Evolutionary conservation across 176 grass and related monocot genomes (phyloP).

Genomic region (Canna indica): DNA sequence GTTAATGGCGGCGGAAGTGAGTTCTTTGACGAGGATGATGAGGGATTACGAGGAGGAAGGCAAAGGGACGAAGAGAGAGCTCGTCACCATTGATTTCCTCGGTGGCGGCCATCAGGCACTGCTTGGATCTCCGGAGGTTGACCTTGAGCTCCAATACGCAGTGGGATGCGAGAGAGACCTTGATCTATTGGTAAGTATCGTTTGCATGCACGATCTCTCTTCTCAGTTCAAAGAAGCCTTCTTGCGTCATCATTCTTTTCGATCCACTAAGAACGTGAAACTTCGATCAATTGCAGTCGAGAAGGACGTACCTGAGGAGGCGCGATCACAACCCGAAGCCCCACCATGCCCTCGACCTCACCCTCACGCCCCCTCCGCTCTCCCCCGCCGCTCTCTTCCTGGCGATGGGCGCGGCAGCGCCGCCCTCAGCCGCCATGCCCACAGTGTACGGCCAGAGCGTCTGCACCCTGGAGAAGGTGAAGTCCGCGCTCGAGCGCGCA

Average conservation of each 20-base stretch:
- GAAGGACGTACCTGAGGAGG: slow-evolving; percentile 36
- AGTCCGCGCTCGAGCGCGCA: slow-evolving; percentile 57
- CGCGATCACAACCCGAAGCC: slow-evolving; percentile 4
- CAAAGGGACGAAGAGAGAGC: slow-evolving; percentile 34
- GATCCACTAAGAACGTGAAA: not conserved
- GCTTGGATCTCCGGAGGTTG: slow-evolving; percentile 32
- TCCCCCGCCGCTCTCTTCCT: not conserved
- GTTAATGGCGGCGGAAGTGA: slow-evolving; percentile 58
- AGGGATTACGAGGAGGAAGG: slow-evolving; percentile 26
- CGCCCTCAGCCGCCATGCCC: not conserved
- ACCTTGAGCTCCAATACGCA: slow-evolving; percentile 28
- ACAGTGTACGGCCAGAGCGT: slow-evolving; percentile 78
- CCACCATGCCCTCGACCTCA: not conserved
- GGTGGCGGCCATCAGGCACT: slow-evolving; percentile 41
- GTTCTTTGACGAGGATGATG: slow-evolving; percentile 37
- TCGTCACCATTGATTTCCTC: slow-evolving; percentile 89
- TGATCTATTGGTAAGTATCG: slow-evolving; percentile 21
- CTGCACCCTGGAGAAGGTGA: slow-evolving; percentile 84
- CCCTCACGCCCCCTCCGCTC: not conserved
- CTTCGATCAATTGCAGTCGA: slow-evolving; percentile 27
- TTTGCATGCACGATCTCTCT: not conserved
- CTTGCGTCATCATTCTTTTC: not conserved
- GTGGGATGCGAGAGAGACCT: slow-evolving; percentile 13
- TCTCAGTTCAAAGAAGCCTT: not conserved
- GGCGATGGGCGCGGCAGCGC: not conserved